Conservation (phyloP, 192 early-diverging fungal species). For the Physocladia obscura region DNA sequence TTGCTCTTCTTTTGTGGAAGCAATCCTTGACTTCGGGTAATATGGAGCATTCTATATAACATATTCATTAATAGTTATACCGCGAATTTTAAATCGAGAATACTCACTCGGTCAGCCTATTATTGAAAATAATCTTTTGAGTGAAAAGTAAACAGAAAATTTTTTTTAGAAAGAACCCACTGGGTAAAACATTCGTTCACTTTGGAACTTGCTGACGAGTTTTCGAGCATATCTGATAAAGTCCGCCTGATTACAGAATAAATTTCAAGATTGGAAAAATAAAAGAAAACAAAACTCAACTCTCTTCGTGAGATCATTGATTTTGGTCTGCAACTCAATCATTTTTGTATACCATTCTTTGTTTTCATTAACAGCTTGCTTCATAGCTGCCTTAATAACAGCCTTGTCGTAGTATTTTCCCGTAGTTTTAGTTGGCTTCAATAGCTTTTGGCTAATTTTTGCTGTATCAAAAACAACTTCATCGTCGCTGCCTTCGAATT, state of each 20-base stretch:
- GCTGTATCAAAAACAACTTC: too few species aligned
- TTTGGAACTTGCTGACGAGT: conserved; percentile 39
- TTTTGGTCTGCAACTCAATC: neutral
- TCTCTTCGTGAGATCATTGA: conserved; percentile 17
- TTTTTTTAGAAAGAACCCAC: neutral
- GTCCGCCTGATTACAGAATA: conserved; percentile 21
- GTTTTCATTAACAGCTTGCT: neutral
- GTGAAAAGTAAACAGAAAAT: neutral
- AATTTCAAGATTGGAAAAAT: neutral
- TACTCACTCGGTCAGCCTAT: conserved; percentile 9
- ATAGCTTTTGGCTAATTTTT: too few species aligned
- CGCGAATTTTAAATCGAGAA: too few species aligned
- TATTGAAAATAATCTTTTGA: neutral
- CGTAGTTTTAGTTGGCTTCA: too few species aligned
- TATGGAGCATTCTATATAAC: too few species aligned
- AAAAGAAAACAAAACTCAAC: neutral
- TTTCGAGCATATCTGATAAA: conserved; percentile 35
- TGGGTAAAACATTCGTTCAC: conserved; percentile 42
- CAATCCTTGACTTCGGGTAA: too few species aligned
- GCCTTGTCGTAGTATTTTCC: too few species aligned
- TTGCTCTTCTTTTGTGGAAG: neutral
- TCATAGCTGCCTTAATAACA: conserved; percentile 7
- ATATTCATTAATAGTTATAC: too few species aligned
- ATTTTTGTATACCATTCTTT: conserved; percentile 13
- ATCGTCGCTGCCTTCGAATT: too few species aligned